Conservation (phyloP, 306 rosid genomes). For the Dalbergia oliveri region DNA sequence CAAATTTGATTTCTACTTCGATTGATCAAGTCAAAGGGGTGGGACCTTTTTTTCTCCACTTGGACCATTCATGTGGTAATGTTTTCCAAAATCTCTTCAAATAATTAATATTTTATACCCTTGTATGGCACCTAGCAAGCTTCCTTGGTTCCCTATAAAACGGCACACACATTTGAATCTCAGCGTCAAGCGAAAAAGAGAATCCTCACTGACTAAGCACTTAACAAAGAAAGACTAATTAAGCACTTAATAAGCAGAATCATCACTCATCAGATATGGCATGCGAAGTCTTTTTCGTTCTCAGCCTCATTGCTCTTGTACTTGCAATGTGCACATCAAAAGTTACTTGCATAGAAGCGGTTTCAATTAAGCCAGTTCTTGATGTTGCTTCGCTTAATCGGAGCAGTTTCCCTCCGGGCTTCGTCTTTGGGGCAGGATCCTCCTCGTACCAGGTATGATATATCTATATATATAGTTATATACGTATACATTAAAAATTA, state of each 20-base stretch:
- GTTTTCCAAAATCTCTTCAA: too few relatives aligned
- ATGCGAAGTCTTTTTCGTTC: neutral
- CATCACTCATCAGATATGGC: neutral
- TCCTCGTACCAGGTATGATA: constrained; percentile 56
- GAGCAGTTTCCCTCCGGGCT: neutral
- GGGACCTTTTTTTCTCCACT: too few relatives aligned
- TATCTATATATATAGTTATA: too few relatives aligned
- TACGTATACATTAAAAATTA: too few relatives aligned
- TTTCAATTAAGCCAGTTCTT: neutral
- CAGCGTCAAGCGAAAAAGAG: neutral
- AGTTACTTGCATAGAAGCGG: neutral
- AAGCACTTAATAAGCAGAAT: constrained; percentile 1
- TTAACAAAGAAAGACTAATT: too few relatives aligned
- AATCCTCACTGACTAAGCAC: neutral
- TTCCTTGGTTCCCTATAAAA: neutral
- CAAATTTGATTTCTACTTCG: too few relatives aligned
- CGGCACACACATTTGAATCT: too few relatives aligned
- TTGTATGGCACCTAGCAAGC: too few relatives aligned
- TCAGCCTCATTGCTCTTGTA: neutral
- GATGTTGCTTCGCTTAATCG: constrained; percentile 47
- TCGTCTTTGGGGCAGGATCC: constrained; percentile 52
- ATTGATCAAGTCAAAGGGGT: too few relatives aligned
- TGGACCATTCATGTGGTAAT: too few relatives aligned
- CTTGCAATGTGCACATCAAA: constrained; percentile 15
- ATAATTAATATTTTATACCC: too few relatives aligned